These are phyloP conservation scores for Ogataea paraovalis DNA, from an alignment of 805 yeast genomes.

Conservation along the genomic window DNA sequence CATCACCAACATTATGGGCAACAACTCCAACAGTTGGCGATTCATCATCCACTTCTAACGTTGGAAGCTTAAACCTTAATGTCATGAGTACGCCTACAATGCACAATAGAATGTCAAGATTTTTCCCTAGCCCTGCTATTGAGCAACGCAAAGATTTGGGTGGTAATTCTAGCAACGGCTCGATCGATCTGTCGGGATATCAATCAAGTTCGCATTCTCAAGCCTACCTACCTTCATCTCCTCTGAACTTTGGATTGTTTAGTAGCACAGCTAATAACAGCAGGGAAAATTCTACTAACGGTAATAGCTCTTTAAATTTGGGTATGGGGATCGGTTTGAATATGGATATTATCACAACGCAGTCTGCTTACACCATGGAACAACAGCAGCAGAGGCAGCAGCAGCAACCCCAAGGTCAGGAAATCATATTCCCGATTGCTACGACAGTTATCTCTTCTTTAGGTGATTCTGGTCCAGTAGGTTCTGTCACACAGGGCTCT, in stretches of 20 bases:
- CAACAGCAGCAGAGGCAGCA: neutral
- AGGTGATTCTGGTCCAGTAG: slow-evolving; percentile 2
- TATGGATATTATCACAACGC: neutral
- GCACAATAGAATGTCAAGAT: slow-evolving; percentile 28
- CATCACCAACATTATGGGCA: slow-evolving; percentile 27
- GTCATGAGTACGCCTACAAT: slow-evolving; percentile 18
- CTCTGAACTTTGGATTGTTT: slow-evolving; percentile 19
- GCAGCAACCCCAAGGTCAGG: too few relatives aligned
- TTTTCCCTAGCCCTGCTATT: slow-evolving; percentile 32
- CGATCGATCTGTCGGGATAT: neutral
- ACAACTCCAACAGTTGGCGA: slow-evolving; percentile 8
- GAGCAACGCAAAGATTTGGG: slow-evolving; percentile 20
- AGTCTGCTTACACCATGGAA: slow-evolving; percentile 2
- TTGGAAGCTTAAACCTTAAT: slow-evolving; percentile 10
- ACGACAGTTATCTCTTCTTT: slow-evolving; percentile 3
- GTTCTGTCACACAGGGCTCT: too few relatives aligned
- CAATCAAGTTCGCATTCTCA: slow-evolving; percentile 14
- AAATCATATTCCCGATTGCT: neutral
- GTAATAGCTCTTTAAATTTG: neutral
- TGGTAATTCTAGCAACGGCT: slow-evolving; percentile 3
- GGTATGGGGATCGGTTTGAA: neutral
- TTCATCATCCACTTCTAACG: slow-evolving; percentile 1
- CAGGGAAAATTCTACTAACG: neutral
- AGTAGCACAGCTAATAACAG: neutral
- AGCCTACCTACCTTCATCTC: slow-evolving; percentile 18